Percentiles rank a stretch among this genome's conserved stretches.
Conservation (phyloP, 73 alveolate species). For the Blepharisma stoltei region DNA sequence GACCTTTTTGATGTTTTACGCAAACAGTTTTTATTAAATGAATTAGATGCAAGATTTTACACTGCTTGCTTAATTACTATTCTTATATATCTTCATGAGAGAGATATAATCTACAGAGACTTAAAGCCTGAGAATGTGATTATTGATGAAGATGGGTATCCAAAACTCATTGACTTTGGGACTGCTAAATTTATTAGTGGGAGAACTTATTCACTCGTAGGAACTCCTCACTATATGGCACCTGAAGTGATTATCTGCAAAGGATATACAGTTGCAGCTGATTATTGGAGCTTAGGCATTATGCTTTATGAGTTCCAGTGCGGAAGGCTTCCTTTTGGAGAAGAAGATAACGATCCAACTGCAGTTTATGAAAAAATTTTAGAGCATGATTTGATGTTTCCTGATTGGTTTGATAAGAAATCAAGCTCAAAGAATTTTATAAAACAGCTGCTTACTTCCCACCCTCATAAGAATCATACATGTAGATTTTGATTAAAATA, state of each 20-base stretch:
- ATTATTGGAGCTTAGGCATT: constrained; percentile 56
- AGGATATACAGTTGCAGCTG: constrained; percentile 53
- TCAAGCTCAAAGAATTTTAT: constrained; percentile 30
- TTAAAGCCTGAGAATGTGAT: constrained; percentile 76
- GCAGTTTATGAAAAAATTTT: neutral
- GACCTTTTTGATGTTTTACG: constrained; percentile 58
- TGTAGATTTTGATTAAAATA: no score
- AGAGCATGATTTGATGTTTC: constrained; percentile 16
- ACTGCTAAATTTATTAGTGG: constrained; percentile 58
- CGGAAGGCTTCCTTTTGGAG: constrained; percentile 42
- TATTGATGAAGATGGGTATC: constrained; percentile 75
- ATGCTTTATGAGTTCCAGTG: constrained; percentile 52
- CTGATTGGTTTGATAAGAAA: constrained; percentile 17
- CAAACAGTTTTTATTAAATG: constrained; percentile 44
- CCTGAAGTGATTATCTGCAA: constrained; percentile 59
- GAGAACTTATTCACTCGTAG: constrained; percentile 49
- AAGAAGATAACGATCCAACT: constrained; percentile 25
- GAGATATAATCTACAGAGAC: constrained; percentile 64
- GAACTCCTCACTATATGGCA: constrained; percentile 70
- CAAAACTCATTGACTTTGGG: constrained; percentile 79
- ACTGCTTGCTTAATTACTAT: constrained; percentile 37
- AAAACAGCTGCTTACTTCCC: neutral
- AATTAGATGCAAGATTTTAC: constrained; percentile 44
- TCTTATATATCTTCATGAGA: constrained; percentile 66
- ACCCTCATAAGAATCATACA: no score